Conservation (phyloP, 345 rosid genomes). For the Salix arbutifolia region DNA sequence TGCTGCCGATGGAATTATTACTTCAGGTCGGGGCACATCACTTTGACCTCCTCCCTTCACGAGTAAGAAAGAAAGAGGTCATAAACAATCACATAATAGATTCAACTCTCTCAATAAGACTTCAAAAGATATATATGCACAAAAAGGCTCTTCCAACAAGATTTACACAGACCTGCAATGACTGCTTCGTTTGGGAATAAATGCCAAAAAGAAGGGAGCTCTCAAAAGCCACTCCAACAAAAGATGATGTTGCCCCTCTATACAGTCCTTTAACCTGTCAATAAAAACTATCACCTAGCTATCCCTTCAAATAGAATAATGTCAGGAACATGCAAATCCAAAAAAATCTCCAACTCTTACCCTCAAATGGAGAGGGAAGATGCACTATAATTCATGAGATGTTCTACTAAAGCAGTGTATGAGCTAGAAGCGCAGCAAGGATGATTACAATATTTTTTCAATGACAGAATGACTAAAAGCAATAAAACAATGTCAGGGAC, state of each 20-base stretch:
- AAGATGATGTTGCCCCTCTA: conserved; percentile 83
- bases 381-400: background rate
- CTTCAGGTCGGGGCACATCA: conserved; percentile 47
- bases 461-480: background rate
- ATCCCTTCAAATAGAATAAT: background rate
- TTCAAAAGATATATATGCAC: background rate
- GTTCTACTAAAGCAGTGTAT: background rate
- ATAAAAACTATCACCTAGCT: conserved; percentile 14
- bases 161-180: conserved; percentile 50
- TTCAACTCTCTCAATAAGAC: background rate
- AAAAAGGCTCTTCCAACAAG: conserved; percentile 9
- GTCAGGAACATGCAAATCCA: background rate
- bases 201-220: conserved; percentile 89
- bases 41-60: conserved; percentile 55
- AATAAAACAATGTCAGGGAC: background rate
- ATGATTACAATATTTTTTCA: background rate
- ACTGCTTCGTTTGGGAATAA: conserved; percentile 86
- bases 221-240: conserved; percentile 85
- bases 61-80: background rate
- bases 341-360: background rate
- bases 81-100: background rate
- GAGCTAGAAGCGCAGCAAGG: background rate
- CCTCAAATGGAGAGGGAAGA: background rate
- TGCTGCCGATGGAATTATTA: conserved; percentile 87
- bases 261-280: conserved; percentile 82